Conservation (phyloP, 805 yeast species). For the Torulaspora gathmanii region DNA sequence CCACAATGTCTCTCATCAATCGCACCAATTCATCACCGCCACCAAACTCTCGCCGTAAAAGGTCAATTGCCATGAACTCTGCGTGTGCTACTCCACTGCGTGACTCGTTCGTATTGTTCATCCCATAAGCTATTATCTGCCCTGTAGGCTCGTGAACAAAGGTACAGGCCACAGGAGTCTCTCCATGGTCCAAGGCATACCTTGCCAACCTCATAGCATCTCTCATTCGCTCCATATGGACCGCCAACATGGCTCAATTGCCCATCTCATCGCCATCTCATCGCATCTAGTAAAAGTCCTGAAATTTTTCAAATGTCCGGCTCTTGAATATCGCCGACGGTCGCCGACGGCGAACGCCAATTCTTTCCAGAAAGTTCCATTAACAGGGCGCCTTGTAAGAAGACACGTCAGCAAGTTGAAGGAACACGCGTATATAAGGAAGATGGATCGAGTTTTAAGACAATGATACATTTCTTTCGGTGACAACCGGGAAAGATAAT, state of each 20-base stretch:
- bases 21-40: slow-evolving; percentile 23
- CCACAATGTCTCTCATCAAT: slow-evolving; percentile 51
- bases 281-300: neutral
- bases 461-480: neutral
- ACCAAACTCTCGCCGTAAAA: slow-evolving; percentile 37
- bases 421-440: neutral
- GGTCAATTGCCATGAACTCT: slow-evolving; percentile 75
- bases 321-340: neutral
- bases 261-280: neutral
- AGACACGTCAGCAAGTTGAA: neutral
- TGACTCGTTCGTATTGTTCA: slow-evolving; percentile 81
- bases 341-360: neutral
- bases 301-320: neutral
- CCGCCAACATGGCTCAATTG: slow-evolving; percentile 1
- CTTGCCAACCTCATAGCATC: slow-evolving; percentile 54
- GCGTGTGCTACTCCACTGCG: slow-evolving; percentile 90
- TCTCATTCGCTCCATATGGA: slow-evolving; percentile 42
- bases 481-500: neutral
- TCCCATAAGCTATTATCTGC: slow-evolving; percentile 64
- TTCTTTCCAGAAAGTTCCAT: neutral
- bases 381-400: neutral
- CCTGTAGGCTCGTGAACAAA: slow-evolving; percentile 46
- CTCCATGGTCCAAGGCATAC: slow-evolving; percentile 58
- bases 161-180: slow-evolving; percentile 83
- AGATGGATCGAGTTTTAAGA: neutral